These are phyloP conservation scores for Paramarasmius palmivorus DNA, from an alignment of 1,284 basidiomycete genomes.

Conservation along the genomic window DNA sequence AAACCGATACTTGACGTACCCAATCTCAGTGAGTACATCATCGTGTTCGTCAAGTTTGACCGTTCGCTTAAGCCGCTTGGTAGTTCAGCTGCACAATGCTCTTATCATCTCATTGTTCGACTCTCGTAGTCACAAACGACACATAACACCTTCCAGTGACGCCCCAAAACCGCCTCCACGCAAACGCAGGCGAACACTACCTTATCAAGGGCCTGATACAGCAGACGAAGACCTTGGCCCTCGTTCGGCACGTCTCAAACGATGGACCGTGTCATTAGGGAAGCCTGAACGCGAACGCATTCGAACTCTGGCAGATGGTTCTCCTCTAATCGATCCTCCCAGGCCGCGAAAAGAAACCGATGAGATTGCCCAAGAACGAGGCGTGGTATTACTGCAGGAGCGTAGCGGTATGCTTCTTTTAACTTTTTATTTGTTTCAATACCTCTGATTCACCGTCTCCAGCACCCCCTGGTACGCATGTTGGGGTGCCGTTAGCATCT, in stretches of 20 bases:
- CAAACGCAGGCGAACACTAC: slow-evolving; percentile 70
- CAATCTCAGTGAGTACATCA: slow-evolving; percentile 48
- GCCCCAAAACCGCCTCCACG: slow-evolving; percentile 62
- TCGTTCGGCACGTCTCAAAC: slow-evolving; percentile 66
- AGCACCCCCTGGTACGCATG: slow-evolving; percentile 73
- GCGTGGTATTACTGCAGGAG: slow-evolving; percentile 61
- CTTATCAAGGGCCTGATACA: slow-evolving; percentile 65
- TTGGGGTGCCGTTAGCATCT: slow-evolving; percentile 69
- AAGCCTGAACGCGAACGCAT: slow-evolving; percentile 73
- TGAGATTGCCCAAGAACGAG: slow-evolving; percentile 72
- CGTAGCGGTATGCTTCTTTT: slow-evolving; percentile 51
- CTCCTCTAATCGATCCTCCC: slow-evolving; percentile 34
- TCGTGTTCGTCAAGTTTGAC: background rate
- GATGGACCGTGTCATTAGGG: slow-evolving; percentile 72
- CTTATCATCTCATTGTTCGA: slow-evolving; percentile 80
- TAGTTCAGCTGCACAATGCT: slow-evolving; percentile 79
- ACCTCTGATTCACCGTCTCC: slow-evolving; percentile 4
- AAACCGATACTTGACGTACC: slow-evolving; percentile 63
- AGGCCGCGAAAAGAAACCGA: slow-evolving; percentile 51
- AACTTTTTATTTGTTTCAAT: background rate
- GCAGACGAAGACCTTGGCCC: slow-evolving; percentile 50
- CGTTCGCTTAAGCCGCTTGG: slow-evolving; percentile 10
- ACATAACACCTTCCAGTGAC: slow-evolving; percentile 61
- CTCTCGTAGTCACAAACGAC: slow-evolving; percentile 67
- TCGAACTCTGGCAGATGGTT: slow-evolving; percentile 43